phyloP scores from a whole-genome alignment of 352 stramenopile species.

The Pythium apleroticum region DNA sequence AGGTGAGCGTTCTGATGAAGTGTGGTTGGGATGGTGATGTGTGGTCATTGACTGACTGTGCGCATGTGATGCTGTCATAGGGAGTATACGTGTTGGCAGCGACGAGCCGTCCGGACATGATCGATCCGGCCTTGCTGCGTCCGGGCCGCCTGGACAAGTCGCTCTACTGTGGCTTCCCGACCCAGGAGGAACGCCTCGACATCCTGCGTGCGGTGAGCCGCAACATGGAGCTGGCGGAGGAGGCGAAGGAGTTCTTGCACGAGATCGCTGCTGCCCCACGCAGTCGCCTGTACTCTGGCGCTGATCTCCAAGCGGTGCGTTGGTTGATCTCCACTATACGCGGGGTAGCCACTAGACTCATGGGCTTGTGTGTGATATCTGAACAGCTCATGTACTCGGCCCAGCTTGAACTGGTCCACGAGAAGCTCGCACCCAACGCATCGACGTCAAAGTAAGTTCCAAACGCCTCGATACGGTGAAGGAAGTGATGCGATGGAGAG shows the following conservation, averaged over 20 bases:
- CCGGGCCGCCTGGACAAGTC: constrained; percentile 95
- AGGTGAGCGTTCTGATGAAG: constrained; percentile 39
- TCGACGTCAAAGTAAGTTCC: constrained; percentile 45
- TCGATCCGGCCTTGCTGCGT: constrained; percentile 94
- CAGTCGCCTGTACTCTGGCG: constrained; percentile 86
- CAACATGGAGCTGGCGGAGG: constrained; percentile 72
- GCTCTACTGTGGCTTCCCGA: constrained; percentile 91
- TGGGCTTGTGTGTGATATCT: neutral
- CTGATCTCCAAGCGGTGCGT: constrained; percentile 91
- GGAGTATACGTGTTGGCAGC: constrained; percentile 94
- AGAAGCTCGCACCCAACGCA: constrained; percentile 64
- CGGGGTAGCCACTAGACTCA: neutral
- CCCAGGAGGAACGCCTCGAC: constrained; percentile 71
- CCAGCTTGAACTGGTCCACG: constrained; percentile 92
- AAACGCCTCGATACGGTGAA: neutral
- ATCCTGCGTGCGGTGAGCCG: constrained; percentile 76
- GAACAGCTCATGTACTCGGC: constrained; percentile 92
- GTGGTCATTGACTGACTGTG: neutral
- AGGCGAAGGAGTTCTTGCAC: constrained; percentile 70
- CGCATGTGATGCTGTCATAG: constrained; percentile 33
- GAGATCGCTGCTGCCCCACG: constrained; percentile 71
- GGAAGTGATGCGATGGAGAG: neutral
- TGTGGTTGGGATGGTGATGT: neutral
- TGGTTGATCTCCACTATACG: constrained; percentile 5
- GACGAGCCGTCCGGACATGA: constrained; percentile 96